These are phyloP conservation scores for Zymoseptoria tritici DNA, from an alignment of 2,329 filamentous ascomycete species.

Conservation along the genomic window DNA sequence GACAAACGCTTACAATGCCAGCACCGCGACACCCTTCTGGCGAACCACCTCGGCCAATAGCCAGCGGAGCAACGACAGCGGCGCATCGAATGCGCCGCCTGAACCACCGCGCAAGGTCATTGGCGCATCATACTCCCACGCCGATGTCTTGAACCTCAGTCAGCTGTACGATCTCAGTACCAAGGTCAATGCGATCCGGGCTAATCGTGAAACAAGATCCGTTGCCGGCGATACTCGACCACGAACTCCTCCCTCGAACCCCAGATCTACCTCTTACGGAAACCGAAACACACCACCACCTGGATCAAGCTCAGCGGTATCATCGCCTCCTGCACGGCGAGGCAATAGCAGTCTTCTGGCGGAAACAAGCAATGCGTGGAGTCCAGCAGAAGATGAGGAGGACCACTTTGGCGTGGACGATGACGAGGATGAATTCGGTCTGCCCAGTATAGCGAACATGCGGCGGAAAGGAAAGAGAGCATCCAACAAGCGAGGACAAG, in stretches of 20 bases:
- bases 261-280: constrained; percentile 35
- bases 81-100: constrained; percentile 46
- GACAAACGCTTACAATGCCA: constrained; percentile 33
- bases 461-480: constrained; percentile 58
- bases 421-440: constrained; percentile 89
- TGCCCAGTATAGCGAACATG: constrained; percentile 89
- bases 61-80: constrained; percentile 29
- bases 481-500: constrained; percentile 37
- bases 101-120: constrained; percentile 59
- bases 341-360: constrained; percentile 76
- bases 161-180: constrained; percentile 52
- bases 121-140: constrained; percentile 92
- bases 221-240: constrained; percentile 49
- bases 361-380: constrained; percentile 77
- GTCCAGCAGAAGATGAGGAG: constrained; percentile 60
- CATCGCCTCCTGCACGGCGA: constrained; percentile 55
- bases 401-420: constrained; percentile 74
- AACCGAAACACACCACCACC: constrained; percentile 49
- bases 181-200: not conserved
- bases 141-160: constrained; percentile 85
- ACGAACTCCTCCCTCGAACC: constrained; percentile 61
- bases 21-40: constrained; percentile 88
- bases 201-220: constrained; percentile 11
- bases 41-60: constrained; percentile 47
- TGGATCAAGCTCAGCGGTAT: constrained; percentile 44